Evolutionary conservation across 2,329 filamentous ascomycete species (phyloP).

Genomic region (Aureobasidium leucospermi): DNA sequence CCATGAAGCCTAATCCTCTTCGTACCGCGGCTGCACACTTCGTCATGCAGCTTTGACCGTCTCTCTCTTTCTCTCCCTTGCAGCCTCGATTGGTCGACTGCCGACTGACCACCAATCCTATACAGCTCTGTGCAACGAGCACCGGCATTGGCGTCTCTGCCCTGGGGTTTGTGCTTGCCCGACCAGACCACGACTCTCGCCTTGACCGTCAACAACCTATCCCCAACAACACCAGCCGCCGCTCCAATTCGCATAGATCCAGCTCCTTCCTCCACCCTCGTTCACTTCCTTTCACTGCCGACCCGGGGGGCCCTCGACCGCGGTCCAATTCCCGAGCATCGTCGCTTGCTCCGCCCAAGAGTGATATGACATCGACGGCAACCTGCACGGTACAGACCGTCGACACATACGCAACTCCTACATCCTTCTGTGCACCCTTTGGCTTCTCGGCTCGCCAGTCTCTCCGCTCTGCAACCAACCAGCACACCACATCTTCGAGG

Average conservation of each 20-base stretch:
- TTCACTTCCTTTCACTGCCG: not conserved
- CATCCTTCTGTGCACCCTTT: constrained; percentile 15
- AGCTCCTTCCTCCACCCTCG: not conserved
- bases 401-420: constrained; percentile 15
- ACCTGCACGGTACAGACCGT: constrained; percentile 18
- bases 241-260: constrained; percentile 5
- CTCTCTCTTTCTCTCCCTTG: not conserved
- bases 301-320: not conserved
- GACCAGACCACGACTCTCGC: constrained; percentile 32
- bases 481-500: constrained; percentile 1
- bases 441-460: constrained; percentile 14
- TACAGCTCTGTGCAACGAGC: constrained; percentile 56
- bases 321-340: not conserved
- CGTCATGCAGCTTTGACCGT: constrained; percentile 12
- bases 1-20: constrained; percentile 1
- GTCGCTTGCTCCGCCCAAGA: constrained; percentile 1
- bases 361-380: constrained; percentile 18
- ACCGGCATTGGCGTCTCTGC: constrained; percentile 53
- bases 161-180: constrained; percentile 51
- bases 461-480: constrained; percentile 13
- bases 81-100: not conserved
- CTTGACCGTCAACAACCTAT: not conserved
- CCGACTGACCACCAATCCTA: constrained; percentile 16
- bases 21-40: constrained; percentile 4
- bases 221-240: not conserved